phyloP scores from a whole-genome alignment of 1,284 basidiomycete genomes.

The Trametes pubescens region DNA sequence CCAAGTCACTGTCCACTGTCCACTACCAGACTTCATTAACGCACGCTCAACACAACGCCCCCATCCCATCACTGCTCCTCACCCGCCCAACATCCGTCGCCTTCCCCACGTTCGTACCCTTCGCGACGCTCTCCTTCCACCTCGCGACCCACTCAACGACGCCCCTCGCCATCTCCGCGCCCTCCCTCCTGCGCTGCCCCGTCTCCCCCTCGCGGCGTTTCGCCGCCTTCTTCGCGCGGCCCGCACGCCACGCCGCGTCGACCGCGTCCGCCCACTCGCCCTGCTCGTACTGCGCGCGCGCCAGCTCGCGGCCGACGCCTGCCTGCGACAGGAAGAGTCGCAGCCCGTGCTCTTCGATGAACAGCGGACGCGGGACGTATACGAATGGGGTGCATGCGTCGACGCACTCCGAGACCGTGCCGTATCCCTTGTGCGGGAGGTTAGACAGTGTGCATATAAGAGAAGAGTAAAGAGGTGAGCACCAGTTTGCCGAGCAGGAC shows the following conservation, averaged over 20 bases:
- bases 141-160: slow-evolving; percentile 59
- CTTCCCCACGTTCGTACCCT: not conserved
- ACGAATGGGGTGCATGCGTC: slow-evolving; percentile 78
- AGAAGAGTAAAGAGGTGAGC: slow-evolving; percentile 33
- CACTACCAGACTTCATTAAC: not conserved
- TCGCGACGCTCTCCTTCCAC: slow-evolving; percentile 40
- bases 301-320: slow-evolving; percentile 72
- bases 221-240: slow-evolving; percentile 53
- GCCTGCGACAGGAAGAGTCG: slow-evolving; percentile 65
- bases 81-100: not conserved
- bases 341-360: slow-evolving; percentile 82
- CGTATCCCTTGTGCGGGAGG: slow-evolving; percentile 61
- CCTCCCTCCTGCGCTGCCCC: slow-evolving; percentile 52
- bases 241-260: slow-evolving; percentile 59
- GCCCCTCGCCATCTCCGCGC: slow-evolving; percentile 55
- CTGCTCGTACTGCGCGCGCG: slow-evolving; percentile 66
- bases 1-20: not conserved
- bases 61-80: slow-evolving; percentile 13
- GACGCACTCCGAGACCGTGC: slow-evolving; percentile 76
- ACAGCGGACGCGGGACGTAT: slow-evolving; percentile 78
- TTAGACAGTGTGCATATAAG: not conserved
- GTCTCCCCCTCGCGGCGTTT: slow-evolving; percentile 51
- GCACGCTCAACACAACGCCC: slow-evolving; percentile 1
- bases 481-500: slow-evolving; percentile 82
- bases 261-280: slow-evolving; percentile 73